Percentiles rank a stretch among this genome's conserved stretches.
These are phyloP conservation scores for Mycena capillaripes DNA, from an alignment of 768 basidiomycete genomes.

Conservation along the genomic window DNA sequence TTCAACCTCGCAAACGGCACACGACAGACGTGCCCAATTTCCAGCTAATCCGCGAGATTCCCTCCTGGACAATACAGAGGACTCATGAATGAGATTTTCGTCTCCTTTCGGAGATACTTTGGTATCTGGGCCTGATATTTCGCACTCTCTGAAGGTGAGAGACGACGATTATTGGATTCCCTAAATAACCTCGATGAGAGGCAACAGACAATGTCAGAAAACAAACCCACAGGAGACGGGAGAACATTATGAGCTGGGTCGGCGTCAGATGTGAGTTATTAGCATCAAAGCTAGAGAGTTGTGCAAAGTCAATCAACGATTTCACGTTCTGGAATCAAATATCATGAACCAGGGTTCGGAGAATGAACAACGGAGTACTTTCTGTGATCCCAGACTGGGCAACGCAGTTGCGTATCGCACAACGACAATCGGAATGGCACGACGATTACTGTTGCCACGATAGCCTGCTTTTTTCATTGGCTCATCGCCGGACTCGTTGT, in stretches of 20 bases:
- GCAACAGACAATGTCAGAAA: too few relatives aligned
- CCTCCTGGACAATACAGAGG: slow-evolving; percentile 27
- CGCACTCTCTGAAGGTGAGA: slow-evolving; percentile 2
- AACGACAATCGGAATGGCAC: slow-evolving; percentile 31
- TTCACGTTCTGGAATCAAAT: slow-evolving; percentile 1
- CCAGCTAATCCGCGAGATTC: slow-evolving; percentile 21
- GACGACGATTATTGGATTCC: slow-evolving; percentile 29
- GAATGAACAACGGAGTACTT: too few relatives aligned
- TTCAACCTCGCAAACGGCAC: slow-evolving; percentile 25
- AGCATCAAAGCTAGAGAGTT: not conserved
- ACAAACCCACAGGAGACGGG: slow-evolving; percentile 2
- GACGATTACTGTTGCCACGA: slow-evolving; percentile 24
- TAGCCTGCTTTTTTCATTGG: slow-evolving; percentile 11
- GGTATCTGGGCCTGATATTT: slow-evolving; percentile 19
- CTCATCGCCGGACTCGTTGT: slow-evolving; percentile 10
- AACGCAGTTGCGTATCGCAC: slow-evolving; percentile 27
- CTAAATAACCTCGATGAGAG: too few relatives aligned
- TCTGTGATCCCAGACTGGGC: slow-evolving; percentile 17
- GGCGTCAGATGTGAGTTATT: not conserved
- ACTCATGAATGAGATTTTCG: slow-evolving; percentile 35
- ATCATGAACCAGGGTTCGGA: not conserved
- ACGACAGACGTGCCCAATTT: slow-evolving; percentile 29
- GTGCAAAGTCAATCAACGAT: not conserved
- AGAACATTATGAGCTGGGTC: not conserved
- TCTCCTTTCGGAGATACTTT: not conserved